phyloP scores from a whole-genome alignment of 2,329 filamentous ascomycete species.

The Dactylellina sp. region DNA sequence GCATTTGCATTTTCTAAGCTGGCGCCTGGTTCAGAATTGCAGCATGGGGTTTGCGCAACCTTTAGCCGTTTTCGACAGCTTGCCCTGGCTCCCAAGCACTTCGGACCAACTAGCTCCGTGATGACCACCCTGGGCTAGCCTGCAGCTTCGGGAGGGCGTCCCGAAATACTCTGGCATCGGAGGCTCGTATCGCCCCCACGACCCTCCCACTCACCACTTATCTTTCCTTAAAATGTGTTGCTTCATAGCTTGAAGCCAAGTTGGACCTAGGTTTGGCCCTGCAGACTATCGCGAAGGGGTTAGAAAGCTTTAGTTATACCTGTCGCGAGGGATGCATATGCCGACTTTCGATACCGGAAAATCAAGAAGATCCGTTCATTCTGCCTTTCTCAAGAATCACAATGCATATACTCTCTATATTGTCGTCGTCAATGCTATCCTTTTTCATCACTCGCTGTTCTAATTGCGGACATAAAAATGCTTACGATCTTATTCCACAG shows the following conservation, averaged over 20 bases:
- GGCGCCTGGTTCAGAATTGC: slow-evolving; percentile 10
- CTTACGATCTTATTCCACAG: slow-evolving; percentile 50
- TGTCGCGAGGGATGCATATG: slow-evolving; percentile 37
- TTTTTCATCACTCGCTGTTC: slow-evolving; percentile 15
- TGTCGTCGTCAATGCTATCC: slow-evolving; percentile 51
- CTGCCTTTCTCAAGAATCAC: slow-evolving; percentile 26
- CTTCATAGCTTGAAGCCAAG: slow-evolving; percentile 16
- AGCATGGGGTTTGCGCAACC: slow-evolving; percentile 50
- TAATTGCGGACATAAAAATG: slow-evolving; percentile 58
- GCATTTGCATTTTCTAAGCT: slow-evolving; percentile 20
- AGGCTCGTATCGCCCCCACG: slow-evolving; percentile 39
- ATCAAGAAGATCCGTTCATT: slow-evolving; percentile 31
- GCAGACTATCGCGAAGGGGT: slow-evolving; percentile 48
- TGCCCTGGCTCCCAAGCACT: slow-evolving; percentile 47
- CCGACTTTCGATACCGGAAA: slow-evolving; percentile 23
- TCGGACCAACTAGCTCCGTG: slow-evolving; percentile 56
- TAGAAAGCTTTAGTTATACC: slow-evolving; percentile 45
- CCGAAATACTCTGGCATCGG: slow-evolving; percentile 39
- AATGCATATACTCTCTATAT: slow-evolving; percentile 42
- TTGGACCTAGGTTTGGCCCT: slow-evolving; percentile 46
- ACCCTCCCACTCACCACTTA: slow-evolving; percentile 25
- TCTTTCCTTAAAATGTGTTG: slow-evolving; percentile 56
- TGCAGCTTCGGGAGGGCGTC: slow-evolving; percentile 56
- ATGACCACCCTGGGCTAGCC: slow-evolving; percentile 26
- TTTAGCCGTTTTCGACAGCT: slow-evolving; percentile 55